These are phyloP conservation scores for Rubus parviflorus DNA, from an alignment of 306 rosid species.

Conservation along the genomic window DNA sequence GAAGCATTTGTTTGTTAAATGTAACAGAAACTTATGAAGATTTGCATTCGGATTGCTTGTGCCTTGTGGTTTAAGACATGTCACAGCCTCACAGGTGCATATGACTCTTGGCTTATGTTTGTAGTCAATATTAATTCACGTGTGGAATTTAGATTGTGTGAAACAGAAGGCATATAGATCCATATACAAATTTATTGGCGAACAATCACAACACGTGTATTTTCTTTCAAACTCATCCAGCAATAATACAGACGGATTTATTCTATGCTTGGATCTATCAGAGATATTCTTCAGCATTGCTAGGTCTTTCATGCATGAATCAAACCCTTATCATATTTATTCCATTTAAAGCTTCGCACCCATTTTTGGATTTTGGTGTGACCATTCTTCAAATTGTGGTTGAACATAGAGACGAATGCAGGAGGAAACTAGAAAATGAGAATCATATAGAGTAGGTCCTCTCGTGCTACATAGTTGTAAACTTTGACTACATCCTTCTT, in stretches of 20 bases:
- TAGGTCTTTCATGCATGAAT: neutral
- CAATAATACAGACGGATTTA: neutral
- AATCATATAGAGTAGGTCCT: neutral
- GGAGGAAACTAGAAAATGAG: neutral
- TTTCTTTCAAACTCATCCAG: constrained; percentile 11
- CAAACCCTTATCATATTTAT: neutral
- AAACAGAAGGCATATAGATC: neutral
- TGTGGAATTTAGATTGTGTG: constrained; percentile 10
- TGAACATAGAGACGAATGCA: constrained; percentile 7
- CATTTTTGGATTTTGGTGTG: neutral
- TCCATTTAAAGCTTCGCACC: neutral
- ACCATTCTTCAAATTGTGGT: neutral
- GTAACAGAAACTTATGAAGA: neutral
- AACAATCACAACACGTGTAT: constrained; percentile 35
- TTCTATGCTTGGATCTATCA: neutral
- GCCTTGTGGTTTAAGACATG: neutral
- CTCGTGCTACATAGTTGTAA: constrained; percentile 19
- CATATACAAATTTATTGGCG: neutral
- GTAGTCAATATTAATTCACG: constrained; percentile 7
- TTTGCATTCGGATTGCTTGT: constrained; percentile 1
- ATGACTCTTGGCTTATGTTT: neutral
- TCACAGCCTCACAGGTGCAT: constrained; percentile 2
- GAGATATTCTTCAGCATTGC: neutral
- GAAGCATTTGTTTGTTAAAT: neutral
- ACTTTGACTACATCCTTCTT: constrained; percentile 33